These are phyloP conservation scores for Lasiosphaeria ovina DNA, from an alignment of 495 filamentous ascomycete genomes.

Conservation along the genomic window DNA sequence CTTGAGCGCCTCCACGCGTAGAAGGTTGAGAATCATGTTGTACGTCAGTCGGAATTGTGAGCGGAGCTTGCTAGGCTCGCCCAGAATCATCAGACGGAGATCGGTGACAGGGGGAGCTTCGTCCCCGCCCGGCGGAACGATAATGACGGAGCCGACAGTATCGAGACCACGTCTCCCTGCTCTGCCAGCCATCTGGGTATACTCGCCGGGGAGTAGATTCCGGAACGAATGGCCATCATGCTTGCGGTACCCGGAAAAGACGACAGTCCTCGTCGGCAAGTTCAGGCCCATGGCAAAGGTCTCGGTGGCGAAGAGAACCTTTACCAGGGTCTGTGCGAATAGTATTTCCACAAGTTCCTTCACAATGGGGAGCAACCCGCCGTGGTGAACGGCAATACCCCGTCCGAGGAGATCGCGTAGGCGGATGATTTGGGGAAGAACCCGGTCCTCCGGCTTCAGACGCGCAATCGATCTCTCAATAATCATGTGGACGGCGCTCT, in stretches of 20 bases:
- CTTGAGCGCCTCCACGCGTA: slow-evolving; percentile 93
- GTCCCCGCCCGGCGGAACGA: slow-evolving; percentile 71
- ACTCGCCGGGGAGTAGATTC: slow-evolving; percentile 90
- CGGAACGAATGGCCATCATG: slow-evolving; percentile 90
- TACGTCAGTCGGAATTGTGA: slow-evolving; percentile 97
- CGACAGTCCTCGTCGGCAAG: slow-evolving; percentile 90
- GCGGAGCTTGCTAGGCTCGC: slow-evolving; percentile 88
- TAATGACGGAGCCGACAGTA: slow-evolving; percentile 87
- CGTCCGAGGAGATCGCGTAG: slow-evolving; percentile 81
- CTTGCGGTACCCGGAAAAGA: slow-evolving; percentile 96
- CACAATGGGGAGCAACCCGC: slow-evolving; percentile 90
- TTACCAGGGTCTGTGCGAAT: slow-evolving; percentile 91
- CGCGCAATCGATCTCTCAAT: slow-evolving; percentile 94
- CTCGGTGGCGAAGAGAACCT: slow-evolving; percentile 95
- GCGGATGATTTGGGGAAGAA: slow-evolving; percentile 84
- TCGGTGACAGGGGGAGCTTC: slow-evolving; percentile 84
- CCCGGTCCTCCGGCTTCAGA: slow-evolving; percentile 84
- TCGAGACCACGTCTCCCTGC: slow-evolving; percentile 92
- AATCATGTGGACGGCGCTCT: slow-evolving; percentile 95
- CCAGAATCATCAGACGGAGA: slow-evolving; percentile 89
- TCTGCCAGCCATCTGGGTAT: slow-evolving; percentile 97
- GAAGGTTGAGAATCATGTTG: slow-evolving; percentile 97
- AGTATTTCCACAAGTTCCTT: slow-evolving; percentile 98
- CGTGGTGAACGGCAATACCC: slow-evolving; percentile 95
- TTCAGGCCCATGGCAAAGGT: slow-evolving; percentile 99